A percentile compares a stretch with the other conserved stretches of the same genome.
These are phyloP conservation scores for Phenoliferia sp. DNA, from an alignment of 1,284 basidiomycete species.

Conservation along the genomic window DNA sequence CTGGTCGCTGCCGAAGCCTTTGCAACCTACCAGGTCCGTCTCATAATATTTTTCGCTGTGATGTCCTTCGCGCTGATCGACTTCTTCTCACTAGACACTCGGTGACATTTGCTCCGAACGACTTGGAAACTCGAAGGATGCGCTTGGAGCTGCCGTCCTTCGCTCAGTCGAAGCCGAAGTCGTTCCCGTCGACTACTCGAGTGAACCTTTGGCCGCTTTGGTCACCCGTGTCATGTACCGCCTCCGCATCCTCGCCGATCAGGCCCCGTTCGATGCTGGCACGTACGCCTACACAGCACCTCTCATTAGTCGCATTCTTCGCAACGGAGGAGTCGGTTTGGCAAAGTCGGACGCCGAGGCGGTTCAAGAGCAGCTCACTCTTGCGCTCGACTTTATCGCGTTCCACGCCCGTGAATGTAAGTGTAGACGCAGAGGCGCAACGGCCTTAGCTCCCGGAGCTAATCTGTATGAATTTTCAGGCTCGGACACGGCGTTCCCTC, in stretches of 20 bases:
- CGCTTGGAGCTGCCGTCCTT: slow-evolving; percentile 74
- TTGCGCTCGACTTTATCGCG: slow-evolving; percentile 77
- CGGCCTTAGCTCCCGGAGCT: neutral
- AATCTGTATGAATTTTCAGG: slow-evolving; percentile 4
- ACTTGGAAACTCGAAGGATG: slow-evolving; percentile 60
- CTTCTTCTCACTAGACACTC: slow-evolving; percentile 19
- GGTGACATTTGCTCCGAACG: slow-evolving; percentile 56
- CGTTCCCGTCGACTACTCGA: slow-evolving; percentile 66
- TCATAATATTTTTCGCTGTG: neutral
- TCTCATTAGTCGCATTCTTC: slow-evolving; percentile 66
- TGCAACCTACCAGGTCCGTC: slow-evolving; percentile 68
- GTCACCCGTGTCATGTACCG: slow-evolving; percentile 83
- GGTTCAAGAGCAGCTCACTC: slow-evolving; percentile 77
- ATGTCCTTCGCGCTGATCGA: neutral
- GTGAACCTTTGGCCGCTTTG: slow-evolving; percentile 67
- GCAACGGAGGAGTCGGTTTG: slow-evolving; percentile 61
- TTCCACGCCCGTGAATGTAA: slow-evolving; percentile 81
- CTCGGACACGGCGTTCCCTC: slow-evolving; percentile 57
- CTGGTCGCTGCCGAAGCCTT: slow-evolving; percentile 62
- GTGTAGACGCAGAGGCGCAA: slow-evolving; percentile 36
- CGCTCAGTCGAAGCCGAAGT: slow-evolving; percentile 61
- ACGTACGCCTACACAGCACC: slow-evolving; percentile 81
- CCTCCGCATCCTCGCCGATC: slow-evolving; percentile 74
- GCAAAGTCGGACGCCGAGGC: slow-evolving; percentile 60
- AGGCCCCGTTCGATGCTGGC: slow-evolving; percentile 72